These are phyloP conservation scores for Exophiala xenobiotica DNA, from an alignment of 2,329 filamentous ascomycete species.

Conservation along the genomic window DNA sequence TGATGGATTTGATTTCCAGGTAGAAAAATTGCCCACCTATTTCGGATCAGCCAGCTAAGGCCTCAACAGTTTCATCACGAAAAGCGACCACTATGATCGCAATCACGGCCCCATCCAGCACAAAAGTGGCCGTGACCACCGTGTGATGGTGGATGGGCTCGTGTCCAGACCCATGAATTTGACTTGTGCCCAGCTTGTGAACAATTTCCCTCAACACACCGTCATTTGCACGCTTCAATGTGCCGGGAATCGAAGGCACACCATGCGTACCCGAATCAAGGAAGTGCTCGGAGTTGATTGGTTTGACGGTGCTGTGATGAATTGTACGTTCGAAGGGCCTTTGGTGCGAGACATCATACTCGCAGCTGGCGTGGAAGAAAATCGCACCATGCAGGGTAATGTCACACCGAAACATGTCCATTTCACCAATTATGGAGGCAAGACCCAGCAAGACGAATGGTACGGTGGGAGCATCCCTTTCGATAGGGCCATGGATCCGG, in stretches of 20 bases:
- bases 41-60: slow-evolving; percentile 1
- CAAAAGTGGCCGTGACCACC: slow-evolving; percentile 35
- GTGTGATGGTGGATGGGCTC: slow-evolving; percentile 51
- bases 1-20: slow-evolving; percentile 35
- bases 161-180: slow-evolving; percentile 48
- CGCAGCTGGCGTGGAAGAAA: slow-evolving; percentile 43
- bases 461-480: slow-evolving; percentile 59
- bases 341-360: slow-evolving; percentile 53
- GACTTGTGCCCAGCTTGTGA: slow-evolving; percentile 47
- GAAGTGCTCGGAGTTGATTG: slow-evolving; percentile 62
- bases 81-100: slow-evolving; percentile 53
- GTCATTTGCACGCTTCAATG: slow-evolving; percentile 61
- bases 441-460: slow-evolving; percentile 58
- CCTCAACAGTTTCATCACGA: slow-evolving; percentile 50
- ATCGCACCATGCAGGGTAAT: slow-evolving; percentile 29
- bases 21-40: slow-evolving; percentile 11
- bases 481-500: slow-evolving; percentile 43
- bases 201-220: slow-evolving; percentile 52
- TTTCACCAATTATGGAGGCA: slow-evolving; percentile 55
- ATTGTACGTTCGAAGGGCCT: slow-evolving; percentile 58
- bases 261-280: slow-evolving; percentile 59
- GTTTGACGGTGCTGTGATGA: slow-evolving; percentile 61
- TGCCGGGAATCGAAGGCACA: slow-evolving; percentile 60
- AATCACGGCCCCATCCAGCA: slow-evolving; percentile 58
- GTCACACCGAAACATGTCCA: slow-evolving; percentile 49